A percentile compares a stretch with the other conserved stretches of the same genome.
Conservation (phyloP, 768 basidiomycete species). For the Pleurotus cornucopiae region DNA sequence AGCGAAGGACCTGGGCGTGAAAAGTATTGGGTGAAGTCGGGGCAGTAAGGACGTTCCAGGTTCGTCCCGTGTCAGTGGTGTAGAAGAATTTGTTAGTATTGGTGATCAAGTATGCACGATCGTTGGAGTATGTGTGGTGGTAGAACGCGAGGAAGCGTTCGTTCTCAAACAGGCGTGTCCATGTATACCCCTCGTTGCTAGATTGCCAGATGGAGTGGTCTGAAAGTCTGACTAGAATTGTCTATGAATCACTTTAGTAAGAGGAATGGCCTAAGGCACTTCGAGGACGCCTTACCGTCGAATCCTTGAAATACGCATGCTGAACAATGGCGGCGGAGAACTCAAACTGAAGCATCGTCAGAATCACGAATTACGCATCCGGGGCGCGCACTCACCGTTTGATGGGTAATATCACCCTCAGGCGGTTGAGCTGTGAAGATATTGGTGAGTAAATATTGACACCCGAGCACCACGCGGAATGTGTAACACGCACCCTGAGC, state of each 20-base stretch:
- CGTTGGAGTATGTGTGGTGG: constrained; percentile 74
- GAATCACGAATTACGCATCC: not conserved
- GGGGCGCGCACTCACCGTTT: constrained; percentile 45
- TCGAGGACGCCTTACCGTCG: constrained; percentile 42
- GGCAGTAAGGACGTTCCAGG: constrained; percentile 56
- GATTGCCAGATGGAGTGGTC: constrained; percentile 91
- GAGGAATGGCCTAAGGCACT: not conserved
- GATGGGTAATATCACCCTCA: constrained; percentile 76
- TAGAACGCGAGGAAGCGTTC: constrained; percentile 79
- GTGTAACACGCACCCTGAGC: constrained; percentile 56
- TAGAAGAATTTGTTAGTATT: constrained; percentile 57
- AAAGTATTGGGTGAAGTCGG: constrained; percentile 80
- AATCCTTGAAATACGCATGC: constrained; percentile 81
- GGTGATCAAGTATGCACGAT: constrained; percentile 91
- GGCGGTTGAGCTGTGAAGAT: constrained; percentile 59
- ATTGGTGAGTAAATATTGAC: not conserved
- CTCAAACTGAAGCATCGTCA: constrained; percentile 41
- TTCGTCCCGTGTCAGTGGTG: constrained; percentile 78
- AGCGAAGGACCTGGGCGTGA: constrained; percentile 70
- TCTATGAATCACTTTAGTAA: constrained; percentile 35
- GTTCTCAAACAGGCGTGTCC: constrained; percentile 61
- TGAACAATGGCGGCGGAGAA: constrained; percentile 68
- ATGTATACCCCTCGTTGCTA: constrained; percentile 90
- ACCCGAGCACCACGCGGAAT: not conserved
- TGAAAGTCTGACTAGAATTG: constrained; percentile 74